Base-by-base conservation (phyloP, 345 rosid genomes). In the Raphanus raphanistrum region DNA sequence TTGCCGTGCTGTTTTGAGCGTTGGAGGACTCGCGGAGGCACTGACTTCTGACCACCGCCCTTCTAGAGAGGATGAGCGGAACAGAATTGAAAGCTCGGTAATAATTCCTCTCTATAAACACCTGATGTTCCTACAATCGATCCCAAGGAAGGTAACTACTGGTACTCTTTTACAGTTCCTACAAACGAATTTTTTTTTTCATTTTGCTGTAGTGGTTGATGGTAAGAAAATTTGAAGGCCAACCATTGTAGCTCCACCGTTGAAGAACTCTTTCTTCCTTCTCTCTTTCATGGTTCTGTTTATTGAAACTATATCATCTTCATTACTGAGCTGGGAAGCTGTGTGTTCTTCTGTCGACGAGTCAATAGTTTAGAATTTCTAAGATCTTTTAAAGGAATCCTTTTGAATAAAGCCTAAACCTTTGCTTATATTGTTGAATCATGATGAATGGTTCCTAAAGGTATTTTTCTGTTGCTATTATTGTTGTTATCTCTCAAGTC, bases 1-100 rank as follows among this genome's bases (percentile, higher is more conserved):
- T 72, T 94, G 97, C 60, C 97, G 98, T 16, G 96, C 98, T 71
- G 98, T 94, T 71, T 73, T 94, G 80, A 88, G 98, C 77, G 72
- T 76, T 50, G 87, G 84, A 72, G 97, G 98, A 33, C 38, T 76
- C 1, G 96, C 97, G 0, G 89, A 91, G 85, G 90, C 93, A 6
- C 85, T 94, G 2, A 91, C 96, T 17, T 86, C 91, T 13, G 98
- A 94, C 59, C 98, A 94, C 78, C 84, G 93, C 35, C 94, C 96
- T 45, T 87, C 88, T 0, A 84, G 98, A 84, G 85, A 86, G 43
- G 94, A 94, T 32, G 98, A 94, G 72, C 87, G 83, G 65, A 55
- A 63, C 59, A 85, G 97, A 82, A 88, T 94, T 63, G 89, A 86
- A 71, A 82, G 68, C 70, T 54, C 74, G 85, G 97, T 90, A 69